Conservation (phyloP, 2,329 filamentous ascomycete genomes). For the Fusarium sp. region DNA sequence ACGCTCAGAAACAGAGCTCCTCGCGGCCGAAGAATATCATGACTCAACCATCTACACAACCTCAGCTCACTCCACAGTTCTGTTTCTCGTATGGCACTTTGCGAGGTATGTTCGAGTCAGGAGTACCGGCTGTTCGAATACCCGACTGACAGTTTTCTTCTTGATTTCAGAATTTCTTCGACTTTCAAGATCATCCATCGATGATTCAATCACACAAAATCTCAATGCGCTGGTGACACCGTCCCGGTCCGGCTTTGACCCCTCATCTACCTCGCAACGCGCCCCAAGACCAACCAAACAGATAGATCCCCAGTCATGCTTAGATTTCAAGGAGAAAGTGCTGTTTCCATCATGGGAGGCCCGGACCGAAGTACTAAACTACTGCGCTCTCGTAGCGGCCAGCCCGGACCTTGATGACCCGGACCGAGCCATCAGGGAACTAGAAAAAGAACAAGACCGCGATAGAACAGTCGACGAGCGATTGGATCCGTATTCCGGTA, state of each 20-base stretch:
- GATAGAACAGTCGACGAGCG: slow-evolving; percentile 81
- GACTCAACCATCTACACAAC: slow-evolving; percentile 57
- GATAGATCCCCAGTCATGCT: slow-evolving; percentile 49
- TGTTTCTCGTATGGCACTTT: slow-evolving; percentile 78
- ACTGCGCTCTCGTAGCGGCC: not conserved
- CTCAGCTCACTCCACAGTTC: slow-evolving; percentile 75
- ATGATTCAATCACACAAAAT: slow-evolving; percentile 91
- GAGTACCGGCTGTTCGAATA: not conserved
- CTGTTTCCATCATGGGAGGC: not conserved
- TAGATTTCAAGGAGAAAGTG: slow-evolving; percentile 70
- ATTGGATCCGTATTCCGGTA: slow-evolving; percentile 87
- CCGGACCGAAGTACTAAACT: not conserved
- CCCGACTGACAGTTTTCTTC: not conserved
- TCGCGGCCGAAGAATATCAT: slow-evolving; percentile 53
- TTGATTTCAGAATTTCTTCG: slow-evolving; percentile 82
- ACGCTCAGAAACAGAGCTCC: slow-evolving; percentile 47
- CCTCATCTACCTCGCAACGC: slow-evolving; percentile 48
- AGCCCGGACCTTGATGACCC: not conserved
- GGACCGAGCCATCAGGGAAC: not conserved
- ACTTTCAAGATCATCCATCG: slow-evolving; percentile 82
- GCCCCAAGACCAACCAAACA: not conserved
- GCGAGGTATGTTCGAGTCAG: slow-evolving; percentile 63
- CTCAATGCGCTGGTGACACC: slow-evolving; percentile 90
- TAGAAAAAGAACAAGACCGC: not conserved
- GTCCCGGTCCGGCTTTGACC: slow-evolving; percentile 77